Evolutionary conservation across 2,329 filamentous ascomycete species (phyloP).

Genomic region (Fusarium longipes): DNA sequence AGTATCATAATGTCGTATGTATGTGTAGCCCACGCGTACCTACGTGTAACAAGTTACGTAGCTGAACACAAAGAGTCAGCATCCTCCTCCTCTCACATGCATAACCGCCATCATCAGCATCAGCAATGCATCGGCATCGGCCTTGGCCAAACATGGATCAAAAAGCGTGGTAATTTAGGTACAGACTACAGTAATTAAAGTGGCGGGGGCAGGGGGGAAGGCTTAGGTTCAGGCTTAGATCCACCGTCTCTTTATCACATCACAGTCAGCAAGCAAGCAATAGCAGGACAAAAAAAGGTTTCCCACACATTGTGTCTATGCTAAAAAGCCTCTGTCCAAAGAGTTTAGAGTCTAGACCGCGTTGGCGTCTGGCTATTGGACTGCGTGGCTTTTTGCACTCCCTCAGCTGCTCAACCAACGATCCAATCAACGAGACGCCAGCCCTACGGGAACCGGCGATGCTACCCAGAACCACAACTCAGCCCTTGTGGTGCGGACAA

Average conservation of each 20-base stretch:
- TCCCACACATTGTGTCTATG: background rate
- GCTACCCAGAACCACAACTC: conserved; percentile 16
- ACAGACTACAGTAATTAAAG: conserved; percentile 1
- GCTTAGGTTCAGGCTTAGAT: conserved; percentile 8
- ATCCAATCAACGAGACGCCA: conserved; percentile 31
- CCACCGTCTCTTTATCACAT: background rate
- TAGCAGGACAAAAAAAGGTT: background rate
- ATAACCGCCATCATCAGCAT: background rate
- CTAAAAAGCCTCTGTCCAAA: background rate
- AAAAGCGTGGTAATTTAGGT: conserved; percentile 16
- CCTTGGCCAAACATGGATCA: conserved; percentile 11
- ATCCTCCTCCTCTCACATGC: conserved; percentile 6
- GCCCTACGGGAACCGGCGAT: conserved; percentile 34
- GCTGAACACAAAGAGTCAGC: conserved; percentile 1
- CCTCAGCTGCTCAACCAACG: conserved; percentile 26
- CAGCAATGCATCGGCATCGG: conserved; percentile 10
- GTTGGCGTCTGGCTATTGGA: conserved; percentile 32
- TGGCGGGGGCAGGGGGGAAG: conserved; percentile 13
- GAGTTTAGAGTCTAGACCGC: conserved; percentile 27
- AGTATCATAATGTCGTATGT: background rate
- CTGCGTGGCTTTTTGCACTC: conserved; percentile 26
- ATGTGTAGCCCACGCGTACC: background rate
- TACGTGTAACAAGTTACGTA: background rate
- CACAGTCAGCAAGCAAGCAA: conserved; percentile 16
- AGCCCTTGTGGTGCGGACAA: conserved; percentile 20